Percentiles rank a stretch among this genome's conserved stretches.
Conservation (phyloP, 805 yeast species). For the Lipomyces starkeyi region DNA sequence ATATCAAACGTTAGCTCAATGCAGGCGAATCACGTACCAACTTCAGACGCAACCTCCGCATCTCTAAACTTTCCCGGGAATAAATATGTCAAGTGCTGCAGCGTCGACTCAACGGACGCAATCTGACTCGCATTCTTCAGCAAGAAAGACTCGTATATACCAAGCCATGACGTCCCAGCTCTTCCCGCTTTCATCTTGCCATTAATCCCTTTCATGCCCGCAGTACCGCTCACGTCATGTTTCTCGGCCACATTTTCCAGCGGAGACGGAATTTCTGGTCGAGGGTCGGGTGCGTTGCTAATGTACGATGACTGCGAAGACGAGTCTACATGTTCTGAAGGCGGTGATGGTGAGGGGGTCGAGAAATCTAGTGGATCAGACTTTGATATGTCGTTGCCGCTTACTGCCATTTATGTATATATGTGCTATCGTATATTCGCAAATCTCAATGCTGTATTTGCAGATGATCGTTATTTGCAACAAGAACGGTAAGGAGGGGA, state of each 20-base stretch:
- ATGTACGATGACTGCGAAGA: background rate
- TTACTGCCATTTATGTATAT: background rate
- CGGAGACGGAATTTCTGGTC: background rate
- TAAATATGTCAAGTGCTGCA: conserved; percentile 46
- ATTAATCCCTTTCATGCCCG: background rate
- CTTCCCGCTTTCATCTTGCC: background rate
- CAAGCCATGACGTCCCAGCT: conserved; percentile 39
- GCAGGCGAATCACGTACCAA: conserved; percentile 33
- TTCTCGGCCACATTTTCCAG: background rate
- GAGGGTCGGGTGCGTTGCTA: background rate
- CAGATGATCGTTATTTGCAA: background rate
- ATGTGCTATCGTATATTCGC: too few relatives aligned
- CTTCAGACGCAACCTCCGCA: conserved; percentile 49
- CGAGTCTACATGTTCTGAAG: background rate
- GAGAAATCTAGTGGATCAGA: background rate
- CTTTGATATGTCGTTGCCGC: background rate
- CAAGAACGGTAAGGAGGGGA: background rate
- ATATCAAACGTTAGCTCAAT: background rate
- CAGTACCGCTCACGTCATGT: background rate
- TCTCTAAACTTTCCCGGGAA: conserved; percentile 50
- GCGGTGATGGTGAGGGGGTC: background rate
- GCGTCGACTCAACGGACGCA: conserved; percentile 48
- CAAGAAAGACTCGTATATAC: conserved; percentile 45
- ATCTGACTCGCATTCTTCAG: conserved; percentile 48
- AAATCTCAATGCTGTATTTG: too few relatives aligned